phyloP scores from a whole-genome alignment of 2,329 filamentous ascomycete genomes.

The Aspergillus fumigatus region DNA sequence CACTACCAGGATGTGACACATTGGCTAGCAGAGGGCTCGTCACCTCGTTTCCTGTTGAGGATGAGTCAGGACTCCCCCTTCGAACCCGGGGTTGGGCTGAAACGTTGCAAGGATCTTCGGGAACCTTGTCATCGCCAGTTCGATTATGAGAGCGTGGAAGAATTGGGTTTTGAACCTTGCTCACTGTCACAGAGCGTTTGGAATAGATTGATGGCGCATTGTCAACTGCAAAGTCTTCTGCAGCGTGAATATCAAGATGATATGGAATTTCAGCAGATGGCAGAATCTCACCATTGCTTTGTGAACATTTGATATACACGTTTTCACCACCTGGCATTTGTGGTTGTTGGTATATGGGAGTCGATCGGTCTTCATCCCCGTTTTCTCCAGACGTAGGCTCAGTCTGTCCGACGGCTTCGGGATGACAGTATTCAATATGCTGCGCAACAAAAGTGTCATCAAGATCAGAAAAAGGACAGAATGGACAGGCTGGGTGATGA shows the following conservation, averaged over 20 bases:
- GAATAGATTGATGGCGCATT: slow-evolving; percentile 22
- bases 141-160: not conserved
- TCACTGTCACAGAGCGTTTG: not conserved
- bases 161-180: not conserved
- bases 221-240: slow-evolving; percentile 45
- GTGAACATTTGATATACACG: slow-evolving; percentile 51
- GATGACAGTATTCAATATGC: slow-evolving; percentile 44
- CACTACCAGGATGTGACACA: slow-evolving; percentile 4
- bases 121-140: not conserved
- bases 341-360: slow-evolving; percentile 3
- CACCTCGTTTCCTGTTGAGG: not conserved
- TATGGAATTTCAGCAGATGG: slow-evolving; percentile 50
- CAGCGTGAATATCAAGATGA: slow-evolving; percentile 57
- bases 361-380: slow-evolving; percentile 1
- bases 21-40: slow-evolving; percentile 2
- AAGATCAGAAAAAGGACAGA: slow-evolving; percentile 41
- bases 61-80: not conserved
- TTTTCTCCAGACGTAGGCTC: slow-evolving; percentile 14
- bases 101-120: not conserved
- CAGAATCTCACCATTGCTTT: slow-evolving; percentile 58
- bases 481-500: slow-evolving; percentile 35
- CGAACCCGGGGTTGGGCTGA: not conserved
- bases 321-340: slow-evolving; percentile 1
- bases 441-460: slow-evolving; percentile 38
- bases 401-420: slow-evolving; percentile 32